Evolutionary conservation across 1,284 basidiomycete genomes (phyloP).

Genomic region (Phellinidium pouzarii): DNA sequence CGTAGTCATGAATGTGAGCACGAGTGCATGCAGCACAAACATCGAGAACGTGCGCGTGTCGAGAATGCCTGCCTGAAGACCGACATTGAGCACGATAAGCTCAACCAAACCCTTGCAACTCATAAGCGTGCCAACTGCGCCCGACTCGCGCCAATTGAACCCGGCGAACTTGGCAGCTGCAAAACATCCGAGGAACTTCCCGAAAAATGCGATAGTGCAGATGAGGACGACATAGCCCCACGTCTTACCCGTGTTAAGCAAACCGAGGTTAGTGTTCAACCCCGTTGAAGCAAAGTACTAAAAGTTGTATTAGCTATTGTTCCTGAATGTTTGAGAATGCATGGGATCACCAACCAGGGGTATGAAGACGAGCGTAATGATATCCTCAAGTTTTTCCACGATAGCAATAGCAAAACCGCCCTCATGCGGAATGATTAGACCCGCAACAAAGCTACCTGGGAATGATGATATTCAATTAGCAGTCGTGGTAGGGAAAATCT

Average conservation of each 20-base stretch:
- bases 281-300: slow-evolving; percentile 84
- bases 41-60: slow-evolving; percentile 72
- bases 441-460: slow-evolving; percentile 78
- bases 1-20: slow-evolving; percentile 83
- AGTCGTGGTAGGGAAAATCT: background rate
- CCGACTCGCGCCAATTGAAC: slow-evolving; percentile 74
- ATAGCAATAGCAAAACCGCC: slow-evolving; percentile 78
- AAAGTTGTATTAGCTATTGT: background rate
- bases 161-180: slow-evolving; percentile 56
- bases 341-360: slow-evolving; percentile 54
- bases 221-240: slow-evolving; percentile 88
- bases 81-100: slow-evolving; percentile 91
- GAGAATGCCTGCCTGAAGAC: slow-evolving; percentile 74
- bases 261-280: slow-evolving; percentile 75
- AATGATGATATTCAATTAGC: background rate
- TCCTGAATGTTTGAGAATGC: background rate
- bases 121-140: slow-evolving; percentile 88
- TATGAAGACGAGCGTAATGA: slow-evolving; percentile 68
- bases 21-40: slow-evolving; percentile 85
- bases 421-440: slow-evolving; percentile 84
- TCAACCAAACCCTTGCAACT: slow-evolving; percentile 91
- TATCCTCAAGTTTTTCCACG: slow-evolving; percentile 74
- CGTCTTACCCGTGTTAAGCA: slow-evolving; percentile 64
- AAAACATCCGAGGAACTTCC: slow-evolving; percentile 72
- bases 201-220: slow-evolving; percentile 72